Evolutionary conservation across 768 basidiomycete species (phyloP).

Genomic region (Ephemerocybe angulata): DNA sequence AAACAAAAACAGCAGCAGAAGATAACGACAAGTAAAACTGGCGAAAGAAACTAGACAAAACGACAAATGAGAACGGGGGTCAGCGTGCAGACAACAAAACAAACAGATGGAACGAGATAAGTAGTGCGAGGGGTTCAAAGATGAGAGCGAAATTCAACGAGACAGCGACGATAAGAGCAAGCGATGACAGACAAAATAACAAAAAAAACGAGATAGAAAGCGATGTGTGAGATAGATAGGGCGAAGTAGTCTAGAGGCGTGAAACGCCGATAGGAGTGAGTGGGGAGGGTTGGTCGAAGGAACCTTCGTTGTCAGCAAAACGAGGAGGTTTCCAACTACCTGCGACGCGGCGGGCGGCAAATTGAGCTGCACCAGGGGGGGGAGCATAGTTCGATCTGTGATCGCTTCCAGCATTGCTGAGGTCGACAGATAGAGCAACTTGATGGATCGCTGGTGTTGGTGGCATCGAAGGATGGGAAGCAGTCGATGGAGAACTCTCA

Average conservation of each 20-base stretch:
- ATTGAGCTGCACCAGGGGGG: constrained; percentile 49
- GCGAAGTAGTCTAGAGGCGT: background rate
- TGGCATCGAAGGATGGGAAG: background rate
- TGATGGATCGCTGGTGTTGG: constrained; percentile 3
- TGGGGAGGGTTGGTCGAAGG: background rate
- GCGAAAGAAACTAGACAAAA: background rate
- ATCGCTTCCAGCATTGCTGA: constrained; percentile 1
- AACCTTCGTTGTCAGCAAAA: constrained; percentile 4
- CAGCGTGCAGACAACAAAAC: background rate
- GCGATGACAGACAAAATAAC: background rate
- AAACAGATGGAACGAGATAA: background rate
- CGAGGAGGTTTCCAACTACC: constrained; percentile 41
- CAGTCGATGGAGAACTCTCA: background rate
- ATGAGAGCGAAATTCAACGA: background rate
- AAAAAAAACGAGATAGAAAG: background rate
- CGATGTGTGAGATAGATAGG: background rate
- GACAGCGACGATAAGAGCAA: background rate
- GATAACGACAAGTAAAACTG: background rate
- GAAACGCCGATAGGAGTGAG: background rate
- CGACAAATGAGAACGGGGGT: background rate
- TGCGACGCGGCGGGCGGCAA: constrained; percentile 51
- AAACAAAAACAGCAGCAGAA: background rate
- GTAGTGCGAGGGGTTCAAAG: background rate
- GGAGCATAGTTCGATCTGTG: constrained; percentile 38
- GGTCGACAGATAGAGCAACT: constrained; percentile 3